These are phyloP conservation scores for Petasospora rhodanensis DNA, from an alignment of 1,139 yeast species.

Conservation along the genomic window DNA sequence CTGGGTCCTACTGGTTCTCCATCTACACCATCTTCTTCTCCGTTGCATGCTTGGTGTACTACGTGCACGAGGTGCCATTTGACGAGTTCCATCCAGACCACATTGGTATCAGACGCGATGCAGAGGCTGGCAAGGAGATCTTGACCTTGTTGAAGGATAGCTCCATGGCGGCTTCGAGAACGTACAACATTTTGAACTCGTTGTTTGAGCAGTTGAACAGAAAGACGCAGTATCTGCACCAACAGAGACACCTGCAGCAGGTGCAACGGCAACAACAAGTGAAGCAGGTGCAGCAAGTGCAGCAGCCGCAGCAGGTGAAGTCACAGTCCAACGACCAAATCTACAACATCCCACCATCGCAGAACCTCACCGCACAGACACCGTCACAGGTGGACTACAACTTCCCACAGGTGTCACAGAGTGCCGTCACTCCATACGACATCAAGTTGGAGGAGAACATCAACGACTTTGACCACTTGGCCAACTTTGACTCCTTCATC, in stretches of 20 bases:
- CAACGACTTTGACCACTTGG: slow-evolving; percentile 25
- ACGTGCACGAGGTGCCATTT: slow-evolving; percentile 67
- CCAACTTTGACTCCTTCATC: slow-evolving; percentile 26
- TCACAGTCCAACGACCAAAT: too few relatives aligned
- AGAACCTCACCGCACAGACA: slow-evolving; percentile 14
- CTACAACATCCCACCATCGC: slow-evolving; percentile 25
- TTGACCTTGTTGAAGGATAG: slow-evolving; percentile 67
- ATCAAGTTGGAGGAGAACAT: slow-evolving; percentile 21
- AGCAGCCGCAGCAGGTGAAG: too few relatives aligned
- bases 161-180: slow-evolving; percentile 74
- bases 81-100: slow-evolving; percentile 61
- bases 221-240: slow-evolving; percentile 48
- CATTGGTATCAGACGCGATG: slow-evolving; percentile 58
- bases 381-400: background rate
- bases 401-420: slow-evolving; percentile 5
- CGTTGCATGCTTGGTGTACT: slow-evolving; percentile 49
- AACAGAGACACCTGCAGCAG: slow-evolving; percentile 14
- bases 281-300: slow-evolving; percentile 2
- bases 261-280: slow-evolving; percentile 16
- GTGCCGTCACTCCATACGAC: slow-evolving; percentile 16
- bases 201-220: slow-evolving; percentile 78
- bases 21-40: slow-evolving; percentile 90
- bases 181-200: slow-evolving; percentile 72
- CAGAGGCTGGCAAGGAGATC: slow-evolving; percentile 75
- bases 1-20: slow-evolving; percentile 92